These are phyloP conservation scores for Xerocomus brunneocitrinus DNA, from an alignment of 768 basidiomycete species.

Conservation along the genomic window DNA sequence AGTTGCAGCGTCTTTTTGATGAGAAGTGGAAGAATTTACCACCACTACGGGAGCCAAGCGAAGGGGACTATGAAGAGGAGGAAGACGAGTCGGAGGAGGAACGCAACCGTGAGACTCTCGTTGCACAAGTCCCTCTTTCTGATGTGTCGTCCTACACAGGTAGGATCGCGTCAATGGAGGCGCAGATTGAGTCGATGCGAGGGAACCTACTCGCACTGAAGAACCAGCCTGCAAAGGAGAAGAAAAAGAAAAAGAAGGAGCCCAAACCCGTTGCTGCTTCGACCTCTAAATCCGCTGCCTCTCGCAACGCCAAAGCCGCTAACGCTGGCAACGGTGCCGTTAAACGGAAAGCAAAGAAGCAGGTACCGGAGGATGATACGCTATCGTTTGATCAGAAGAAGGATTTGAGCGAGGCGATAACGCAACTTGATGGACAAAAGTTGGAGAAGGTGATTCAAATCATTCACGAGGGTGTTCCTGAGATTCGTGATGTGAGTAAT, in stretches of 20 bases:
- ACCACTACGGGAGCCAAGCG: conserved; percentile 46
- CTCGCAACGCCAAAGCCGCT: conserved; percentile 44
- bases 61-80: conserved; percentile 61
- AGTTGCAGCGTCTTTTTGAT: conserved; percentile 84
- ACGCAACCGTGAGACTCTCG: conserved; percentile 50
- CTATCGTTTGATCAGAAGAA: conserved; percentile 97
- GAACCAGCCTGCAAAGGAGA: conserved; percentile 51
- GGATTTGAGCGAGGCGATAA: conserved; percentile 93
- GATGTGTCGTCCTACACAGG: conserved; percentile 38
- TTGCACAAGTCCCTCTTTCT: conserved; percentile 5
- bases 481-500: conserved; percentile 81
- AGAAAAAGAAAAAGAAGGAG: conserved; percentile 72
- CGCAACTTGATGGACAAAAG: conserved; percentile 74
- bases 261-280: conserved; percentile 53
- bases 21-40: conserved; percentile 88
- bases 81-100: conserved; percentile 67
- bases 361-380: conserved; percentile 69
- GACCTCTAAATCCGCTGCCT: conserved; percentile 52
- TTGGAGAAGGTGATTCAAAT: conserved; percentile 91
- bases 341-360: conserved; percentile 64
- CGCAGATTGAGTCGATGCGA: conserved; percentile 74
- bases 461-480: conserved; percentile 91
- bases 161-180: conserved; percentile 72
- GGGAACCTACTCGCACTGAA: conserved; percentile 64
- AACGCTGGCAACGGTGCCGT: conserved; percentile 39